Base-by-base conservation (phyloP, 2,329 filamentous ascomycete species). In the Lachnellula arida region DNA sequence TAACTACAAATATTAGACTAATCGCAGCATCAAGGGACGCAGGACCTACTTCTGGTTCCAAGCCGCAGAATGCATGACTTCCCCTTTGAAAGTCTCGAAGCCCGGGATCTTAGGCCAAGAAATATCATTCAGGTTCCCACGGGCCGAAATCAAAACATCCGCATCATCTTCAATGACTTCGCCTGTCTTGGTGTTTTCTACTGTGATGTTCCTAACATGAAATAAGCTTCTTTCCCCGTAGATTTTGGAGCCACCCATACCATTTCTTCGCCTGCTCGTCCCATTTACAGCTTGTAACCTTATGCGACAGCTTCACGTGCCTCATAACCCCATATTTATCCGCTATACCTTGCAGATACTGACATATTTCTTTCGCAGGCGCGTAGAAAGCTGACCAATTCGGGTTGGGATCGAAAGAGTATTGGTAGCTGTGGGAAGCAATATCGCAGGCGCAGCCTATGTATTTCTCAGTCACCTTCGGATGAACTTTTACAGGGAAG, bases 351-450 rank as follows among this genome's bases (percentile, higher is more conserved):
- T 86, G 78, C 80, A 85, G 83, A 67, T 91, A 91, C n/a, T 81
- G 77, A 8, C 77, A 73, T 54, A 91, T 90, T 67, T 91, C 87
- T 6, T 72, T 68, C 0, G 86, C 86, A n/a, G 81, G 80, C 0
- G 86, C 80, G 64, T 88, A 90, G 57, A 85, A 77, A 60, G 87
- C 81, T 0, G 78, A 79, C 87, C 87, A 91, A 59, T 87, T 76
- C 0, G 78, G 80, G 56, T 89, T 89, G 0, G 85, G 84, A 12
- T 78, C 76, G 67, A 89, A 89, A 0, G 82, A 84, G 7, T 80
- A 81, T 65, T 89, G 86, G 64, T 90, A 90, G 28, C 84, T 82
- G 72, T 59, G 73, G 65, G 71, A 67, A 58, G 58, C 61, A 49
- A 54, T 53, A 60, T 63, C 53, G 49, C 61, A 67, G 40, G 60